Evolutionary conservation across 2,329 filamentous ascomycete species (phyloP), one percentile per base, ranked within the genome.

Genomic region (Scorias spongiosa): DNA sequence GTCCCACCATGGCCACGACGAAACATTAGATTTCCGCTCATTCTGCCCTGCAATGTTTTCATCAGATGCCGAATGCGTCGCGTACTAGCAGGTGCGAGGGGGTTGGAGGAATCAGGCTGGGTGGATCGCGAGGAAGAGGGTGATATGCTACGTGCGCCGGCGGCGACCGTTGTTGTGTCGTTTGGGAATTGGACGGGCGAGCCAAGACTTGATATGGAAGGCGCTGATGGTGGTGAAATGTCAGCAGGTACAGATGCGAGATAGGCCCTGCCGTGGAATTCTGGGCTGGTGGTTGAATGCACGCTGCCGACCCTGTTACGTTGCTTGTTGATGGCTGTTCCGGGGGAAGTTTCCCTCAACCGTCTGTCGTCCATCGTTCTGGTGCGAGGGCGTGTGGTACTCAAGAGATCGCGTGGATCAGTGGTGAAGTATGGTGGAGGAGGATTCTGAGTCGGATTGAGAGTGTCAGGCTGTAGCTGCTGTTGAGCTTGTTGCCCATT

Each of bases 21-120:
- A 57, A 84, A 89, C 49, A 84, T 80, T 28, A 87, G 70, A 51
- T 81, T 78, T 44, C 84, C 84, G 54, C 78, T 79, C 84, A 89
- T 91, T 51, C 79, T 75, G 26, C 85, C 84, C 55, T 80, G 82
- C 6, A 86, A 66, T 18, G 74, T 79, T 59, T 80, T 84, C 83
- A 91, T 89, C 47, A 91, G 64, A 53, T 77, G 70, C 43, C 87
- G 66, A 20, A 89, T 72, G 56, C 78, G 82, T 52, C 80, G 80
- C 34, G 81, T 77, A 61, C 87, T 80, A 15, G 75, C 71, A 32
- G 53, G 65, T 52, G 44, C 66, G 53, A 57, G 58, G 48, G 30
- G 46, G 4, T 53, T 53, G n/a, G 54, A 48, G 26, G 53, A 54
- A 34, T 55, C 49, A n/a, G 48, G 47, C n/a, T 54, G 56, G 36